phyloP scores from a whole-genome alignment of 192 early-diverging fungal species.

The Spizellomyces punctatus region DNA sequence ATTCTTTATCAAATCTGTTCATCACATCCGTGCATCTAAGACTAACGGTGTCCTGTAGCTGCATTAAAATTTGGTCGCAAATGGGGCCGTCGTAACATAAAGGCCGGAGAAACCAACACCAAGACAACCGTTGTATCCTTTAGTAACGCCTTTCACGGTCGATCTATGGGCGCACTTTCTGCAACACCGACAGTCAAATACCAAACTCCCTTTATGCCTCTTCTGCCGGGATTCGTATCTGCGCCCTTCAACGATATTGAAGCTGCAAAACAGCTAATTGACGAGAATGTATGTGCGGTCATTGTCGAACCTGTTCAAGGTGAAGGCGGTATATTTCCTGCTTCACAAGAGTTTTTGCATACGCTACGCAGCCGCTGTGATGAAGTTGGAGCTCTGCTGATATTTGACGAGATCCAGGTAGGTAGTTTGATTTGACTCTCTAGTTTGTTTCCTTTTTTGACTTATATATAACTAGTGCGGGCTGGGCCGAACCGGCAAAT shows the following conservation, averaged over 20 bases:
- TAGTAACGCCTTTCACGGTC: constrained; percentile 93
- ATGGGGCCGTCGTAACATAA: constrained; percentile 66
- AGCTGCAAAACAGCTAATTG: constrained; percentile 63
- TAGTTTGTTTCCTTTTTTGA: neutral
- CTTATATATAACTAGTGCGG: constrained; percentile 68
- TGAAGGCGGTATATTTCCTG: constrained; percentile 87
- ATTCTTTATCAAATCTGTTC: neutral
- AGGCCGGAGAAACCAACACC: constrained; percentile 48
- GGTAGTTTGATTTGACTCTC: neutral
- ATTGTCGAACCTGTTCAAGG: constrained; percentile 98
- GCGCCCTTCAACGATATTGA: constrained; percentile 75
- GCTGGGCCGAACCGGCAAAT: constrained; percentile 82
- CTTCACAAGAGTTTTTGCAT: constrained; percentile 74
- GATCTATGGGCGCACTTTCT: constrained; percentile 94
- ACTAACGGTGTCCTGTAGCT: constrained; percentile 33
- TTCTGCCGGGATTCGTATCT: constrained; percentile 81
- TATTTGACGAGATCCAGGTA: constrained; percentile 95
- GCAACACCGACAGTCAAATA: constrained; percentile 93
- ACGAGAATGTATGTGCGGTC: constrained; percentile 83
- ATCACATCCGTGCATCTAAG: neutral
- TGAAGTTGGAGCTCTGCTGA: constrained; percentile 85
- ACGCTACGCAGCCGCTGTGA: constrained; percentile 78
- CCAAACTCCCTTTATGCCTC: constrained; percentile 90
- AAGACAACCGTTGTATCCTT: constrained; percentile 85
- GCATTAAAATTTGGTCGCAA: constrained; percentile 96